Base-by-base conservation (phyloP, 495 filamentous ascomycete genomes). In the Penicillium egyptiacum region DNA sequence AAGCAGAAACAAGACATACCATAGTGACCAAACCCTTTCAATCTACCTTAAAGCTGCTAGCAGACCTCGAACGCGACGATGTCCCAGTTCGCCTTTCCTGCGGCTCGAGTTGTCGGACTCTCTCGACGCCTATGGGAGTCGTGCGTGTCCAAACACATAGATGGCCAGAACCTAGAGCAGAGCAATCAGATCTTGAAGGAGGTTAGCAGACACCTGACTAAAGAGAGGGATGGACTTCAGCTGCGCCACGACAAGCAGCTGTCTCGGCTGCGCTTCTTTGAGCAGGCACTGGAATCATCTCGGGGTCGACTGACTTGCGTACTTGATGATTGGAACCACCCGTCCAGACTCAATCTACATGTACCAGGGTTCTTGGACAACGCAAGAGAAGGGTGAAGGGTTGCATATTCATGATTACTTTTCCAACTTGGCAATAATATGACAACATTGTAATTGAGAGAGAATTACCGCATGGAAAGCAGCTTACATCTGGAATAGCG, bases 211-310 rank as follows among this genome's bases (percentile, higher is more conserved):
- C 11, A 58, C 17, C 55, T 57, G 28, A 41, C 20, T 16, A 51
- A 44, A 30, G 39, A 57, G 41, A 57, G 40, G 19, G 39, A 57
- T 11, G 12, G 19, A 10, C 48, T 57, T 31, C 55, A 52, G 17
- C n/a, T 43, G 30, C 55, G 40, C 47, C 48, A 51, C 40, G 47
- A 57, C 44, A 41, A 57, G 47, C 55, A 57, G 39, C 35, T 51
- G 7, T 31, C 47, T n/a, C 48, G 30, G 33, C 48, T 57, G 40
- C 47, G 25, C 20, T 45, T 57, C 6, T 52, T 57, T 9, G 40
- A 57, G 8, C 47, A 39, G 30, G 55, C 39, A 44, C 22, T 57
- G 39, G 28, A 30, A 30, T 30, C 28, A 10, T 30, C 28, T 30
- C 28, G 28, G 28, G 28, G 10, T 10, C 8, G 28, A 30, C 9